A percentile compares a stretch with the other conserved stretches of the same genome.
Evolutionary conservation across 345 rosid genomes (phyloP).

Genomic region (Hibiscus trionum): DNA sequence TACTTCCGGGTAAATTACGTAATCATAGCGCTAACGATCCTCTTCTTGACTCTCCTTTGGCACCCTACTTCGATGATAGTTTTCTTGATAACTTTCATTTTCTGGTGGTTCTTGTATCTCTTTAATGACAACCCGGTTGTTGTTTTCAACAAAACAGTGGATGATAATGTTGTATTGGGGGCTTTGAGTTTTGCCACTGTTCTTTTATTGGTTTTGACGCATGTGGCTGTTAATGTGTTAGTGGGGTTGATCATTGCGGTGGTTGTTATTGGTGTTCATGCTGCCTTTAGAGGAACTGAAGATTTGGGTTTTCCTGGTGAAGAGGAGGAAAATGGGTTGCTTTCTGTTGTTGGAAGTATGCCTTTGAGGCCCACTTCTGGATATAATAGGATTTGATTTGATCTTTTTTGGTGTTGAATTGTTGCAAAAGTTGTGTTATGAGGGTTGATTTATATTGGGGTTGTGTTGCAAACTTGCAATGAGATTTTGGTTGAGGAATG

Average conservation of each 20-base stretch:
- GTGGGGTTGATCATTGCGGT: conserved; percentile 55
- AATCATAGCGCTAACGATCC: conserved; percentile 37
- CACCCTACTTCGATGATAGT: conserved; percentile 74
- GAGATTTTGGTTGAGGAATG: neutral
- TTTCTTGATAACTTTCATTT: conserved; percentile 48
- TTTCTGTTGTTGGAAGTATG: conserved; percentile 45
- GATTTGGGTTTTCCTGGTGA: conserved; percentile 75
- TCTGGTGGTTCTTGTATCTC: conserved; percentile 73
- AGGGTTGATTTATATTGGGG: neutral
- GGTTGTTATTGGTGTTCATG: conserved; percentile 54
- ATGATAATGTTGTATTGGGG: conserved; percentile 23
- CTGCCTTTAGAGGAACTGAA: conserved; percentile 47
- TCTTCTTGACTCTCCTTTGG: conserved; percentile 71
- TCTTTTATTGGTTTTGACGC: conserved; percentile 61
- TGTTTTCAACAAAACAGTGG: conserved; percentile 29
- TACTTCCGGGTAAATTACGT: conserved; percentile 80
- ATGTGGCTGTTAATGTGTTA: conserved; percentile 66
- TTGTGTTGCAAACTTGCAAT: neutral
- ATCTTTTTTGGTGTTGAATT: conserved; percentile 8
- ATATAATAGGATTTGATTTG: conserved; percentile 52
- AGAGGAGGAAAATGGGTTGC: conserved; percentile 58
- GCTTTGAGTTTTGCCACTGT: conserved; percentile 52
- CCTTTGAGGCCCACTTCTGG: conserved; percentile 35
- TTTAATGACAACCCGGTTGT: conserved; percentile 48
- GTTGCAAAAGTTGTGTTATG: neutral